Conservation (phyloP, 2,329 filamentous ascomycete genomes). For the Diaporthe citriasiana region DNA sequence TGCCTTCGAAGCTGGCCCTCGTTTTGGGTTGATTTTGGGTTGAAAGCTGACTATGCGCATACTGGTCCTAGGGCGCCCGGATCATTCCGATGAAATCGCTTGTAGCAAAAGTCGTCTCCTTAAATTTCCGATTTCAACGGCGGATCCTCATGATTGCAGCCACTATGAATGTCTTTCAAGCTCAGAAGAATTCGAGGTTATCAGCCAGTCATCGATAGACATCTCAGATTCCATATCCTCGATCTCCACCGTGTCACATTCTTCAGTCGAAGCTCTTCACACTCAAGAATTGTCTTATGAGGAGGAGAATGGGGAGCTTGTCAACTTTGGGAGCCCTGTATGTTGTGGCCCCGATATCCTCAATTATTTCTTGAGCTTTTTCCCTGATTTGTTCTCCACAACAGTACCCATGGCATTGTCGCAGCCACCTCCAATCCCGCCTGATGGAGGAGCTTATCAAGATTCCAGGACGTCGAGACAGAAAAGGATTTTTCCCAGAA, state of each 20-base stretch:
- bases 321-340: background rate
- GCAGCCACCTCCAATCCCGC: background rate
- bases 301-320: background rate
- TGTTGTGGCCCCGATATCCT: background rate
- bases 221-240: background rate
- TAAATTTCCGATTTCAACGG: no score
- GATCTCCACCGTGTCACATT: no score
- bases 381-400: background rate
- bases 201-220: background rate
- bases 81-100: no score
- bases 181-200: background rate
- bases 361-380: background rate
- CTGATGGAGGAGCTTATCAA: background rate
- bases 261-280: background rate
- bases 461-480: background rate
- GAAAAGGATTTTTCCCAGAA: constrained; percentile 9
- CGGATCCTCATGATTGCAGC: background rate
- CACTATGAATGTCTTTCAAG: background rate
- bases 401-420: background rate
- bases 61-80: no score
- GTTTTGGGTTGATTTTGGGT: no score
- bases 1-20: no score
- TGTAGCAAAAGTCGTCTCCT: no score
- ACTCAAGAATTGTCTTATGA: background rate
- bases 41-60: no score